Conservation (phyloP, 2,329 filamentous ascomycete genomes). For the Penicillium freii region DNA sequence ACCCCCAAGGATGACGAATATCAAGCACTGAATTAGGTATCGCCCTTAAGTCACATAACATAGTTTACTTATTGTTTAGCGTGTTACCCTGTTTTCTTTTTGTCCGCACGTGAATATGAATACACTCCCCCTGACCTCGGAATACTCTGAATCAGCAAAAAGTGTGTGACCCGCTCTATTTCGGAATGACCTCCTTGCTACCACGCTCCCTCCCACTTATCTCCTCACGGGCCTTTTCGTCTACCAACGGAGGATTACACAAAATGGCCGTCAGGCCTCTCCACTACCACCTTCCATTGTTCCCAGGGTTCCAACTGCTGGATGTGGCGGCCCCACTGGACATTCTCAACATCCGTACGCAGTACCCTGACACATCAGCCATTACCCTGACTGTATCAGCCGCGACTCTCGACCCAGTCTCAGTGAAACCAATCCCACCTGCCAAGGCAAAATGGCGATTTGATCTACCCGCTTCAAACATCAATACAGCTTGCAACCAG, state of each 20-base stretch:
- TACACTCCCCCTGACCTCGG: neutral
- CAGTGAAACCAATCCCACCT: slow-evolving; percentile 8
- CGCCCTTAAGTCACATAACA: neutral
- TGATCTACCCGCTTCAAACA: neutral
- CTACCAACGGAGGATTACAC: neutral
- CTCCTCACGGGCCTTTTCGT: neutral
- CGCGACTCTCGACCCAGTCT: slow-evolving; percentile 6
- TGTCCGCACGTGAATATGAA: neutral
- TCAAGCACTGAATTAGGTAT: neutral
- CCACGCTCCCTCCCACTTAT: neutral
- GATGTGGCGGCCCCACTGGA: slow-evolving; percentile 7
- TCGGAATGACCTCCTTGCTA: neutral
- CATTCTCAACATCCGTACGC: slow-evolving; percentile 10
- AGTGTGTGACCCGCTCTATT: neutral
- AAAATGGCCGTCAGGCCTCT: slow-evolving; percentile 4
- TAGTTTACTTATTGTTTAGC: neutral
- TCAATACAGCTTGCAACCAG: slow-evolving; percentile 6
- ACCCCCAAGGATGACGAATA: neutral
- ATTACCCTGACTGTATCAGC: slow-evolving; percentile 11
- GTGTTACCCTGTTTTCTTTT: neutral
- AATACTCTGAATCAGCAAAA: neutral
- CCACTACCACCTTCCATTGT: slow-evolving; percentile 11
- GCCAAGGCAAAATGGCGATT: slow-evolving; percentile 1
- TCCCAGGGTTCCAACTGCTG: slow-evolving; percentile 9
- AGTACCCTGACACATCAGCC: slow-evolving; percentile 1